These are phyloP conservation scores for Populus hybrid DNA, from an alignment of 441 rosid species.

Conservation along the genomic window DNA sequence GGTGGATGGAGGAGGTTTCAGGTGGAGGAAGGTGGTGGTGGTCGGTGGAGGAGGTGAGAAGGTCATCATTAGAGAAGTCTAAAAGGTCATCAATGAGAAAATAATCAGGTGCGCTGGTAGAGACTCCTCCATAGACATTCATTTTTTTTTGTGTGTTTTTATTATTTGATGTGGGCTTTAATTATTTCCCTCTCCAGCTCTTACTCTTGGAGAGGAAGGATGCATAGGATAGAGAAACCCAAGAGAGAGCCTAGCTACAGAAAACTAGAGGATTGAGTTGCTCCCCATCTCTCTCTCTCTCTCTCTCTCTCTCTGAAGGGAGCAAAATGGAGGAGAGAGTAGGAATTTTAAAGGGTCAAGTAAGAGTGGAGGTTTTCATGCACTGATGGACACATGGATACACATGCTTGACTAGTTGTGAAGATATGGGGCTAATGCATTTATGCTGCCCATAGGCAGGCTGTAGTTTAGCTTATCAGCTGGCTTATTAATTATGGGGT, in stretches of 20 bases:
- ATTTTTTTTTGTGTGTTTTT: conserved; percentile 5
- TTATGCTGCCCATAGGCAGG: not conserved
- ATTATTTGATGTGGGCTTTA: not conserved
- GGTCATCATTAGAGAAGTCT: conserved; percentile 20
- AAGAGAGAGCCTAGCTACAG: not conserved
- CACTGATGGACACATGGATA: conserved; percentile 24
- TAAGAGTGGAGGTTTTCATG: conserved; percentile 15
- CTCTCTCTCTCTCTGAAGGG: not conserved
- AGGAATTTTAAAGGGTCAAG: not conserved
- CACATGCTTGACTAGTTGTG: conserved; percentile 20
- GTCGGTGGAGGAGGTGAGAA: conserved; percentile 16
- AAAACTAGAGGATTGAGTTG: not conserved
- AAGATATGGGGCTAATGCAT: conserved; percentile 2
- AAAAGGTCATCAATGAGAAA: conserved; percentile 38
- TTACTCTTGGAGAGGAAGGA: not conserved
- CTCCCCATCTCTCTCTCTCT: not conserved
- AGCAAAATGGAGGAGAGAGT: not conserved
- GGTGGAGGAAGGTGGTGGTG: conserved; percentile 8
- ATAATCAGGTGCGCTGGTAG: conserved; percentile 24
- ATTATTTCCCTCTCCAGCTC: not conserved
- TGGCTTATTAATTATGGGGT: not conserved
- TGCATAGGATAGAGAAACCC: not conserved
- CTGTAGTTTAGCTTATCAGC: not conserved
- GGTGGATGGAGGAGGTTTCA: not conserved
- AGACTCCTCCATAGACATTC: conserved; percentile 44